phyloP scores from a whole-genome alignment of 2,329 filamentous ascomycete species.

The Paecilomyces niveus region DNA sequence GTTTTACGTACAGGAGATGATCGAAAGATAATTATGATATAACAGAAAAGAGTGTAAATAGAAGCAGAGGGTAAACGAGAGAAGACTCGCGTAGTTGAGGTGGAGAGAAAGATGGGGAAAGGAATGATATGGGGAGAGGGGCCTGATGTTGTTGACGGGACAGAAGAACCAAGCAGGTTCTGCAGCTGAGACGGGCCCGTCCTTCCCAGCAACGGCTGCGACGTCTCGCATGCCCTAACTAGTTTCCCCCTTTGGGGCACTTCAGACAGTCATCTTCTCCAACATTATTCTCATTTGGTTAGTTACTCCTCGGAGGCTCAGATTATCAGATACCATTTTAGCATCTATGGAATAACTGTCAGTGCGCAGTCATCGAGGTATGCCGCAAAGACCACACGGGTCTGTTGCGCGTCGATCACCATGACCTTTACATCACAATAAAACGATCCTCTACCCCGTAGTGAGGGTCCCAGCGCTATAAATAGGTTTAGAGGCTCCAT shows the following conservation, averaged over 20 bases:
- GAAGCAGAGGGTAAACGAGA: not conserved
- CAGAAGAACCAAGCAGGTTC: not conserved
- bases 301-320: too few species aligned
- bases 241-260: not conserved
- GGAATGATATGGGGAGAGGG: not conserved
- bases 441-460: not conserved
- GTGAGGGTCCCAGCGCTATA: not conserved
- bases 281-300: not conserved
- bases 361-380: not conserved
- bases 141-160: not conserved
- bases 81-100: not conserved
- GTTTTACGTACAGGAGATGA: not conserved
- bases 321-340: not conserved
- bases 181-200: not conserved
- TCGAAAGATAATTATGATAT: not conserved
- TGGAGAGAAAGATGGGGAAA: not conserved
- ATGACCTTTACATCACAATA: not conserved
- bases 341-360: not conserved
- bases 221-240: not conserved
- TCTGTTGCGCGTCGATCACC: not conserved
- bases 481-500: not conserved
- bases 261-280: not conserved
- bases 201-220: not conserved
- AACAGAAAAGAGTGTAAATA: not conserved
- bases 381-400: not conserved